Evolutionary conservation across 1,284 basidiomycete species (phyloP).

Genomic region (Leccinum subfulvum): DNA sequence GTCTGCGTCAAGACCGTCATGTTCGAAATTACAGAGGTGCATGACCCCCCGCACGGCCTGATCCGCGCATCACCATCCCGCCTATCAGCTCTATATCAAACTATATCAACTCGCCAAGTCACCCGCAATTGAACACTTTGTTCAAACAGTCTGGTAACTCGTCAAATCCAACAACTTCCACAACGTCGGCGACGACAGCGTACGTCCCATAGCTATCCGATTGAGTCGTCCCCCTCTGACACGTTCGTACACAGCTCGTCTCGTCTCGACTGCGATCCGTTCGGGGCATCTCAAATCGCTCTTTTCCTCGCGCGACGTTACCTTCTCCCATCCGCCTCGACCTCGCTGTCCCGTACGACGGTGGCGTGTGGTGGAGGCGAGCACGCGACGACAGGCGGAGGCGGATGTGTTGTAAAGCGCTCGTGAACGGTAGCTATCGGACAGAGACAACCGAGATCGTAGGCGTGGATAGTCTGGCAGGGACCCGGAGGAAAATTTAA

Average conservation of each 20-base stretch:
- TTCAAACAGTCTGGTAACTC: conserved; percentile 90
- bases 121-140: conserved; percentile 76
- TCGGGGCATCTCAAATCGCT: conserved; percentile 73
- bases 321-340: conserved; percentile 79
- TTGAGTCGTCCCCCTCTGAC: conserved; percentile 2
- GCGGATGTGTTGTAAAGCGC: conserved; percentile 35
- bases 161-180: conserved; percentile 73
- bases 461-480: no score
- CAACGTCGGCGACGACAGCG: conserved; percentile 76
- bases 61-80: conserved; percentile 2
- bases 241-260: conserved; percentile 61
- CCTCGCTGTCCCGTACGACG: conserved; percentile 66
- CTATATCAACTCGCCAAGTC: conserved; percentile 78
- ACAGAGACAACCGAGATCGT: no score
- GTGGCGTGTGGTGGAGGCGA: conserved; percentile 21
- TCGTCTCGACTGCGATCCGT: conserved; percentile 90
- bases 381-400: conserved; percentile 86
- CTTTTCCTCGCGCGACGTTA: conserved; percentile 74
- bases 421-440: no score
- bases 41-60: conserved; percentile 7
- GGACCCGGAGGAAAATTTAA: no score
- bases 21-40: conserved; percentile 85
- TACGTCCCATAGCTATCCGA: conserved; percentile 37
- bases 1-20: conserved; percentile 87
- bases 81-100: conserved; percentile 80